Evolutionary conservation across 345 rosid species (phyloP).

Genomic region (Aquilaria malaccensis): DNA sequence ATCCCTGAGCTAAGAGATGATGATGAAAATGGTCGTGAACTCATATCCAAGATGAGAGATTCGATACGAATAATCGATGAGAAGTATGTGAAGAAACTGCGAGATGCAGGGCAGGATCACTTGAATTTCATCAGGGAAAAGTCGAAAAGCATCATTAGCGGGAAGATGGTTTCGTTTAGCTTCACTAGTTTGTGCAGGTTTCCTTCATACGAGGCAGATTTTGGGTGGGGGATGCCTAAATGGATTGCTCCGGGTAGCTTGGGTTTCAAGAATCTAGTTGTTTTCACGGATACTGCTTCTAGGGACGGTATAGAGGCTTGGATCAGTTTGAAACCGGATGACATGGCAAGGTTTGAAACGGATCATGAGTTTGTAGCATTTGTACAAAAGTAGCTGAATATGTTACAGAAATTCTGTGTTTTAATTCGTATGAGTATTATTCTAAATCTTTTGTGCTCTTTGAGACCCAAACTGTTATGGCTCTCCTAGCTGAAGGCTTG

Average conservation of each 20-base stretch:
- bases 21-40: not conserved
- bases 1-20: not conserved
- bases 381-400: not conserved
- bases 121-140: not conserved
- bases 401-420: too few species aligned
- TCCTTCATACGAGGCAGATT: slow-evolving; percentile 1
- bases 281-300: slow-evolving; percentile 17
- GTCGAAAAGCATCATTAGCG: not conserved
- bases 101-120: not conserved
- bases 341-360: slow-evolving; percentile 24
- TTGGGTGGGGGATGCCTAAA: slow-evolving; percentile 22
- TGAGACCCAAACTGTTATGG: too few species aligned
- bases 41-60: not conserved
- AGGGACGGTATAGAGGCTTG: slow-evolving; percentile 26
- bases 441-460: too few species aligned
- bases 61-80: not conserved
- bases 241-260: slow-evolving; percentile 19
- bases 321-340: slow-evolving; percentile 19
- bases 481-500: too few species aligned
- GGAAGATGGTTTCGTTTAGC: not conserved
- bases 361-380: slow-evolving; percentile 14
- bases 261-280: slow-evolving; percentile 20
- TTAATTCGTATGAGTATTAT: too few species aligned
- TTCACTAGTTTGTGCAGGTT: slow-evolving; percentile 7
- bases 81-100: slow-evolving; percentile 9